Percentiles rank a stretch among this genome's conserved stretches.
Evolutionary conservation across 2,329 filamentous ascomycete species (phyloP).

Genomic region (Apiospora arundinis): DNA sequence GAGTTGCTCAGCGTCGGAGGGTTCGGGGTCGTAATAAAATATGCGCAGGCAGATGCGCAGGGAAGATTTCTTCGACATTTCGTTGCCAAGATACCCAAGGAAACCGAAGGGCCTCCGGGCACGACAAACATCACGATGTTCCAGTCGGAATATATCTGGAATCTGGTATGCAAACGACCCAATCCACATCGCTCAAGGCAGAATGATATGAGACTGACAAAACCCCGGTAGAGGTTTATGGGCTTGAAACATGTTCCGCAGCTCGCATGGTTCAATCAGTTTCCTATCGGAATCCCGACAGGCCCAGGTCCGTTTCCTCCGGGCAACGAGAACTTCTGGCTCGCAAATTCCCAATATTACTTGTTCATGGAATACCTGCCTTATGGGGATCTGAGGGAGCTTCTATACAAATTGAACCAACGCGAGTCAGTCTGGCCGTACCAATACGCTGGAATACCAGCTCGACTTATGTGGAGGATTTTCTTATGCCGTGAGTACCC

Average conservation of each 20-base stretch:
- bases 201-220: neutral
- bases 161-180: neutral
- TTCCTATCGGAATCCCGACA: neutral
- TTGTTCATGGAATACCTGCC: neutral
- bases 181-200: neutral
- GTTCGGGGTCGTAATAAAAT: neutral
- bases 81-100: neutral
- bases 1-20: neutral
- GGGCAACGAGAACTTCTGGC: neutral
- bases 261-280: neutral
- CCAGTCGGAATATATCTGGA: neutral
- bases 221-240: neutral
- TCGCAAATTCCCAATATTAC: neutral
- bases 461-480: conserved; percentile 2
- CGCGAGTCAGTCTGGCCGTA: neutral
- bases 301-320: neutral
- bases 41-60: neutral
- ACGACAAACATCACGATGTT: neutral
- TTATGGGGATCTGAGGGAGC: neutral
- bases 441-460: neutral
- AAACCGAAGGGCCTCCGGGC: too few species aligned
- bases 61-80: neutral
- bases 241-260: neutral
- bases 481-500: neutral
- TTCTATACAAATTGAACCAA: neutral